phyloP scores from a whole-genome alignment of 2,329 filamentous ascomycete species.

The Alternaria viburni region DNA sequence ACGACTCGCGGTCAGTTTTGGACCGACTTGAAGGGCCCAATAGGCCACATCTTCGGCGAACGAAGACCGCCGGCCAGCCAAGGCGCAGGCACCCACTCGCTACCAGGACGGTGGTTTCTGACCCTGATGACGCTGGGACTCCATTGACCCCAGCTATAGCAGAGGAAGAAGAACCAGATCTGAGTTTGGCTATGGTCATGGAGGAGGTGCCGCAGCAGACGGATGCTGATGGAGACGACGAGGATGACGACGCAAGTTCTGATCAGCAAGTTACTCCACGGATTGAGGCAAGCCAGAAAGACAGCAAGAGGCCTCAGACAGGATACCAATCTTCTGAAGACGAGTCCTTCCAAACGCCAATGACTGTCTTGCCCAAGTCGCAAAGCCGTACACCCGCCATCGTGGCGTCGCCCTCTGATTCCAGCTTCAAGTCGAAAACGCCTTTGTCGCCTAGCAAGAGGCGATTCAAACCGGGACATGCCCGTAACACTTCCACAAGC shows the following conservation, averaged over 20 bases:
- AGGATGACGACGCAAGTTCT: slow-evolving; percentile 57
- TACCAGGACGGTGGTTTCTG: slow-evolving; percentile 62
- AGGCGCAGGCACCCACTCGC: slow-evolving; percentile 57
- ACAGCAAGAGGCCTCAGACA: slow-evolving; percentile 30
- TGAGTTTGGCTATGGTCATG: slow-evolving; percentile 48
- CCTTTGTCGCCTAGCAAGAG: slow-evolving; percentile 40
- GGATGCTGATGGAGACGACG: slow-evolving; percentile 88
- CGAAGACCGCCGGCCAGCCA: slow-evolving; percentile 49
- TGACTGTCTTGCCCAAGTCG: slow-evolving; percentile 38
- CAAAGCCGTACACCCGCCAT: slow-evolving; percentile 32
- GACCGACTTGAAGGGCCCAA: slow-evolving; percentile 63
- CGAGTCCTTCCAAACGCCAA: slow-evolving; percentile 54
- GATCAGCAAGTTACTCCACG: slow-evolving; percentile 26
- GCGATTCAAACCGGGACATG: slow-evolving; percentile 59
- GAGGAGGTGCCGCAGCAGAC: slow-evolving; percentile 66
- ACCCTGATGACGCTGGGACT: slow-evolving; percentile 56
- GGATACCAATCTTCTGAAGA: slow-evolving; percentile 48
- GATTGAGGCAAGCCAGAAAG: slow-evolving; percentile 30
- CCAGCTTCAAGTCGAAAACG: slow-evolving; percentile 42
- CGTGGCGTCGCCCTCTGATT: slow-evolving; percentile 33
- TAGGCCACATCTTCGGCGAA: slow-evolving; percentile 60
- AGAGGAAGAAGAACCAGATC: slow-evolving; percentile 54
- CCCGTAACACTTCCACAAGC: slow-evolving; percentile 77
- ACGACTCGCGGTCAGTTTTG: slow-evolving; percentile 65
- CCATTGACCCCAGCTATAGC: slow-evolving; percentile 46